Evolutionary conservation across 1,284 basidiomycete species (phyloP).

Genomic region (Trichosporon inkin): DNA sequence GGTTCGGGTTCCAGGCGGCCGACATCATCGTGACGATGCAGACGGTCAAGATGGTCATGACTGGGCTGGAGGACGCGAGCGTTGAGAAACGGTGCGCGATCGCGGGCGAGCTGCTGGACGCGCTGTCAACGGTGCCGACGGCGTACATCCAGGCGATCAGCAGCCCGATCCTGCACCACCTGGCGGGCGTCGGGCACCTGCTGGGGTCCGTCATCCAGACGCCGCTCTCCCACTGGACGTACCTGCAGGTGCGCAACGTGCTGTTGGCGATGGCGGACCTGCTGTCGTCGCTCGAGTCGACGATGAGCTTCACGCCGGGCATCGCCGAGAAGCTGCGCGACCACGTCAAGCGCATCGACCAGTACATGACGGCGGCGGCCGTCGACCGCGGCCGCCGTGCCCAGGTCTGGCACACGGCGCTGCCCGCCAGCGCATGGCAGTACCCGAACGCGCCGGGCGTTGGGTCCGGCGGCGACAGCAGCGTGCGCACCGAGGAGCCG

Average conservation of each 20-base stretch:
- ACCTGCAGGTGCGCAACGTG: conserved; percentile 45
- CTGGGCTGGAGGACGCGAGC: conserved; percentile 35
- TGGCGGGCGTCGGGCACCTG: conserved; percentile 49
- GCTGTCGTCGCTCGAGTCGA: conserved; percentile 35
- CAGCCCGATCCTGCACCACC: conserved; percentile 44
- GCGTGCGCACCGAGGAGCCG: conserved; percentile 1
- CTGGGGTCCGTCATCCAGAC: conserved; percentile 45
- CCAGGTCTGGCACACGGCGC: conserved; percentile 21
- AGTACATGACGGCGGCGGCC: conserved; percentile 43
- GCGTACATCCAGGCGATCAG: conserved; percentile 44
- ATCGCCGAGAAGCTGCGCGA: conserved; percentile 38
- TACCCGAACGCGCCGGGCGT: neutral
- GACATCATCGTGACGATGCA: conserved; percentile 47
- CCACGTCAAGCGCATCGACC: conserved; percentile 46
- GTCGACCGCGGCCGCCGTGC: conserved; percentile 19
- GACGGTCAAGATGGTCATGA: conserved; percentile 47
- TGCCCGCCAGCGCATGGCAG: conserved; percentile 16
- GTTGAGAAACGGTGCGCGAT: conserved; percentile 45
- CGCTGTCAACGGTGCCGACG: conserved; percentile 41
- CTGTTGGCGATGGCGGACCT: conserved; percentile 43
- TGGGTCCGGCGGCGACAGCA: neutral
- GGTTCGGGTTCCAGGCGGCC: conserved; percentile 43
- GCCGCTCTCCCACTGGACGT: conserved; percentile 40
- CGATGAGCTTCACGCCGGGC: conserved; percentile 28
- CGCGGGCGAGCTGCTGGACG: conserved; percentile 45